Evolutionary conservation across 305 asterid species (phyloP).

Genomic region (Euphrasia arctica): DNA sequence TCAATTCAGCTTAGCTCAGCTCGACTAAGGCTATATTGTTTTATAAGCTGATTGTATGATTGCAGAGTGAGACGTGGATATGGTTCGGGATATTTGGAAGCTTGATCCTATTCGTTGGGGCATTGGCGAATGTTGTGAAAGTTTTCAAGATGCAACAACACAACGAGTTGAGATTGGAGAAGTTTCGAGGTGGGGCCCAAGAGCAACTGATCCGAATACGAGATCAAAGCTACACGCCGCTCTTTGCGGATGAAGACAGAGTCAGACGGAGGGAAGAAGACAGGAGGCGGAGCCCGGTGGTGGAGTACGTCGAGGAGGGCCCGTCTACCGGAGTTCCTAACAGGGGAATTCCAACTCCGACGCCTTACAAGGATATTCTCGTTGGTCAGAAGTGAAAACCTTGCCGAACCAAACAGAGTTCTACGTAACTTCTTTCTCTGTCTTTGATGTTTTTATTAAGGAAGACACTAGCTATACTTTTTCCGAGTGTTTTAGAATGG

Average conservation of each 20-base stretch:
- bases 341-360: background rate
- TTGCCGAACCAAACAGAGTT: background rate
- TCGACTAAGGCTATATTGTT: too few species aligned
- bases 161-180: conserved; percentile 28
- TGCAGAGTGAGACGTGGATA: conserved; percentile 53
- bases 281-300: background rate
- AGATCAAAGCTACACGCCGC: background rate
- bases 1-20: too few species aligned
- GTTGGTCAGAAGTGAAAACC: background rate
- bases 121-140: conserved; percentile 59
- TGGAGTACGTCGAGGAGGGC: background rate
- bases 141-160: conserved; percentile 75
- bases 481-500: too few species aligned
- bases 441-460: background rate
- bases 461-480: background rate
- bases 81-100: conserved; percentile 67
- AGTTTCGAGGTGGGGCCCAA: conserved; percentile 75
- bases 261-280: background rate
- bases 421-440: background rate
- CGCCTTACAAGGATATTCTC: background rate
- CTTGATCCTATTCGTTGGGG: conserved; percentile 56
- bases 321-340: too few species aligned
- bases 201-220: conserved; percentile 25
- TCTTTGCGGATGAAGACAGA: background rate
- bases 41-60: background rate